These are phyloP conservation scores for Xylaria sp. DNA, from an alignment of 2,329 filamentous ascomycete species.

Conservation along the genomic window DNA sequence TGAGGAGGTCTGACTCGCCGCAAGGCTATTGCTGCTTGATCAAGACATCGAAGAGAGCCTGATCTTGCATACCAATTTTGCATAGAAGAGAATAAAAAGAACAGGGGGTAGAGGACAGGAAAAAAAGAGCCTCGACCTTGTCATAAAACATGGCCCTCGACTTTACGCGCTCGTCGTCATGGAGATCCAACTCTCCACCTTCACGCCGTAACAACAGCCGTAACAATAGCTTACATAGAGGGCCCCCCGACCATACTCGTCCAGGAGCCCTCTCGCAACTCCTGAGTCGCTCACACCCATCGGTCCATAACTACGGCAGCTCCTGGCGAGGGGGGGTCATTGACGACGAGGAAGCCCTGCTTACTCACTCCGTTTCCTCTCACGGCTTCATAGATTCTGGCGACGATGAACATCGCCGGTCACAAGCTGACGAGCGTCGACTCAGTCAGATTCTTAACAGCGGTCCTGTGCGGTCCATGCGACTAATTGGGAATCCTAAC, in stretches of 20 bases:
- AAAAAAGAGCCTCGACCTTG: not conserved
- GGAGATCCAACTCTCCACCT: slow-evolving; percentile 41
- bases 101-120: not conserved
- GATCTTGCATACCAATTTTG: not conserved
- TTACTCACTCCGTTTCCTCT: slow-evolving; percentile 16
- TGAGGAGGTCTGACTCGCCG: not conserved
- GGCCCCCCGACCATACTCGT: slow-evolving; percentile 42
- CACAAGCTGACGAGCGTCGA: slow-evolving; percentile 67
- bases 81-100: not conserved
- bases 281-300: slow-evolving; percentile 47
- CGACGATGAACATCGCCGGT: slow-evolving; percentile 59
- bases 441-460: slow-evolving; percentile 69
- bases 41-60: not conserved
- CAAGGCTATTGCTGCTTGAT: not conserved
- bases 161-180: slow-evolving; percentile 31
- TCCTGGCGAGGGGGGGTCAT: slow-evolving; percentile 43
- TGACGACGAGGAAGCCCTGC: slow-evolving; percentile 42
- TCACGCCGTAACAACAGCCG: slow-evolving; percentile 26
- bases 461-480: slow-evolving; percentile 83
- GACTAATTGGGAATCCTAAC: slow-evolving; percentile 89
- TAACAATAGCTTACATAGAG: slow-evolving; percentile 31
- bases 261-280: slow-evolving; percentile 47
- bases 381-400: slow-evolving; percentile 35
- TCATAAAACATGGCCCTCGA: slow-evolving; percentile 38
- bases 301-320: slow-evolving; percentile 47